Evolutionary conservation across 2,329 filamentous ascomycete genomes (phyloP), one percentile per base, ranked within the genome.

Genomic region (Aspergillus fijiensis): DNA sequence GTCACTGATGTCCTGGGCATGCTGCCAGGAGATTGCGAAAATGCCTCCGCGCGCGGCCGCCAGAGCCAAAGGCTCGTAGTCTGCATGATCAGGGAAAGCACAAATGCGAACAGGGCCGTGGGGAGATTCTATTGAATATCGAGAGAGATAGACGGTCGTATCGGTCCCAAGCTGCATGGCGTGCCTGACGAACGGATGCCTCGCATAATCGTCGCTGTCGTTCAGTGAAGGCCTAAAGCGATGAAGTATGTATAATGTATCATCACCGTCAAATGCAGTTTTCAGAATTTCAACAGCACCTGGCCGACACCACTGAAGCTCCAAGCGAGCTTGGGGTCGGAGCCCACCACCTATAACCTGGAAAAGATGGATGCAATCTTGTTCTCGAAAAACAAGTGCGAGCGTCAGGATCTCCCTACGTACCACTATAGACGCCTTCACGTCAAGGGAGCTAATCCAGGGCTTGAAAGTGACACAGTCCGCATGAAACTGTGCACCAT

Each of bases 11-110:
- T 69, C 64, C 6, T 63, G 52, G 31, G 21, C 14, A 60, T 75
- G 68, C 51, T 71, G 70, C 75, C 75, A 77, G n/a, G 72, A 76
- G 42, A 77, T 75, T 1, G 70, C 75, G 68, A 77, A 76, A 5
- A 58, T 63, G n/a, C 63, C 56, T 23, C 56, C 49, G 27, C 65
- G 48, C 10, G 59, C 65, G 60, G 65, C 65, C 9, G 71, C 69
- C 50, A 77, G 55, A 33, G 72, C 71, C 31, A 72, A 55, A 11
- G 73, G 72, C 23, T 72, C 67, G 48, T 70, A 73, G 2, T 70
- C 66, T 4, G 29, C 53, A 45, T 69, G 65, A 11, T 74, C 69
- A 11, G 68, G 70, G 21, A 77, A 72, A 19, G 59, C 62, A 58
- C 67, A 75, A 6, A 74, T 57, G 25, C 59, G 61, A 27, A 70